Evolutionary conservation across 306 rosid species (phyloP), one percentile per base, ranked within the genome.

Genomic region (Luffa acutangula): DNA sequence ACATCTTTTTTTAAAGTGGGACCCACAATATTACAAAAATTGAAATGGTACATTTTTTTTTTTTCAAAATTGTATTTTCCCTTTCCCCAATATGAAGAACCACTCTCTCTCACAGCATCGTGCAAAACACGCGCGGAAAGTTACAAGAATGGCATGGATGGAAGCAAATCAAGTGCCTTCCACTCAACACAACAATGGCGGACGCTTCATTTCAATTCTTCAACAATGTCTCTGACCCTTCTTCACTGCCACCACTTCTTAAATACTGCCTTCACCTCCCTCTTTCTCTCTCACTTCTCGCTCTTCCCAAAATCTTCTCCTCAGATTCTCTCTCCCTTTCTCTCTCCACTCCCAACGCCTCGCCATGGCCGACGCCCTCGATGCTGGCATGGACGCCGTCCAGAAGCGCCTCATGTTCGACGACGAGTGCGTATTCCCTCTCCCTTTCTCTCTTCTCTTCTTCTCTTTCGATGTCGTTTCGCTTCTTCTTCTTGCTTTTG

Each of bases 341-440:
- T 83, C 93, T 7, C n/a, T 78, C 31, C 56, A 6, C 7, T 49
- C 15, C 14, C 58, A 79, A n/a, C 42, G 34, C 75, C 15, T 84
- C 83, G 78, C 93, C 86, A 93, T 90, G 97, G 93, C 83, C 59
- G 91, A 84, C 77, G 80, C 84, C 7, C 74, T 66, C 12, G 97
- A 93, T 45, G 86, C 96, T 14, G 94, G 85, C 82, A 95, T 95
- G 99, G 97, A 95, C 88, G 97, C 93, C 56, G 97, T 93, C 84
- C 99, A 95, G 87, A 91, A 94, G 78, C 99, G 99, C 84, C 97
- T 95, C 78, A 95, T 95, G 99, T 95, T 95, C 34, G 99, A 91
- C 3, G 97, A 95, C 86, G 97, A 95, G 99, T 95, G 43, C 3
- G 97, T 88, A 11, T 51, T 60, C 21, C 18, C 3, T 4, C 17